These are phyloP conservation scores for Apiospora saccharicola DNA, from an alignment of 2,329 filamentous ascomycete genomes.

Conservation along the genomic window DNA sequence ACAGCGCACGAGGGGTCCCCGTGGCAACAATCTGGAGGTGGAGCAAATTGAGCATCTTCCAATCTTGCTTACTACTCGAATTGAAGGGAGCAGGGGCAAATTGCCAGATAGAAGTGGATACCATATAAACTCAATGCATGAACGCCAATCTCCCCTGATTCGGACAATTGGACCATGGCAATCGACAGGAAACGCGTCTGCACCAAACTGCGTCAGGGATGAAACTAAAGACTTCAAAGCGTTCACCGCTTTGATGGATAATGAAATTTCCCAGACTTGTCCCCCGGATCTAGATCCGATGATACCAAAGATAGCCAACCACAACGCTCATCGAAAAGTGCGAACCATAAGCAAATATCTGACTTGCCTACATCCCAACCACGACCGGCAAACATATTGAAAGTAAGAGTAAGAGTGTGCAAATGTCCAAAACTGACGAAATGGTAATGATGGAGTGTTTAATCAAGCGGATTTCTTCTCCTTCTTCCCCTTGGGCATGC, in stretches of 20 bases:
- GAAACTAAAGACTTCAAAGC: neutral
- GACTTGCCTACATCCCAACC: too few species aligned
- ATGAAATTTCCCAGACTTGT: too few species aligned
- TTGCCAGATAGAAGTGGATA: neutral
- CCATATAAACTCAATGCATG: conserved; percentile 4
- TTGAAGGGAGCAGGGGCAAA: neutral
- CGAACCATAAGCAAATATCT: too few species aligned
- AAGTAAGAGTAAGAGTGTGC: neutral
- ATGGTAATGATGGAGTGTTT: neutral
- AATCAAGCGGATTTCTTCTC: neutral
- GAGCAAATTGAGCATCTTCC: neutral
- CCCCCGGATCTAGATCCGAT: too few species aligned
- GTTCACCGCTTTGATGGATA: too few species aligned
- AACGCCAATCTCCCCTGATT: conserved; percentile 2
- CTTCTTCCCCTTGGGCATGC: conserved; percentile 50
- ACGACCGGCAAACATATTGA: neutral
- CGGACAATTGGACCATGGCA: neutral
- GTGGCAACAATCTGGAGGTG: conserved; percentile 3
- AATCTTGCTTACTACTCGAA: neutral
- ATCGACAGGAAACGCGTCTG: neutral
- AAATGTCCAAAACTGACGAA: too few species aligned
- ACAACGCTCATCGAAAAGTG: too few species aligned
- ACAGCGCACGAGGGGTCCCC: neutral
- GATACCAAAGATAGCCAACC: too few species aligned
- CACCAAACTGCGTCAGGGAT: neutral